These are phyloP conservation scores for Noccaea bulbosa DNA, from an alignment of 345 rosid species.

Conservation along the genomic window DNA sequence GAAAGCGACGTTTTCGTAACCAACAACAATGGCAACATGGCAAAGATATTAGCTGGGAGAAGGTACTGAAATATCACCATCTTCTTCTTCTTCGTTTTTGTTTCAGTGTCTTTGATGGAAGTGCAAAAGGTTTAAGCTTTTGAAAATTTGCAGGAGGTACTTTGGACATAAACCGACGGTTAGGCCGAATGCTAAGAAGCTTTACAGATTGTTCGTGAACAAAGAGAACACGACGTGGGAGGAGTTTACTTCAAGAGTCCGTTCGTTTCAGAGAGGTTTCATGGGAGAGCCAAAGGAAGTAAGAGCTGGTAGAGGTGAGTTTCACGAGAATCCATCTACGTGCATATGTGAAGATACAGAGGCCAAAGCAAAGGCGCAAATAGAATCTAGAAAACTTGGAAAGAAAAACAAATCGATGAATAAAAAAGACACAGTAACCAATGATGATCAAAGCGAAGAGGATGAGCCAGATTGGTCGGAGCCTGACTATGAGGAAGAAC, in stretches of 20 bases:
- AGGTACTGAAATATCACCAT: conserved; percentile 51
- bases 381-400: conserved; percentile 55
- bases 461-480: conserved; percentile 69
- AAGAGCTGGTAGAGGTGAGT: conserved; percentile 94
- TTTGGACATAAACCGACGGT: conserved; percentile 94
- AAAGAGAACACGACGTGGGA: conserved; percentile 84
- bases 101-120: conserved; percentile 18
- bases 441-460: conserved; percentile 50
- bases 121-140: conserved; percentile 20
- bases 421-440: conserved; percentile 52
- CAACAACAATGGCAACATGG: conserved; percentile 99
- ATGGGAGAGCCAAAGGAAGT: conserved; percentile 97
- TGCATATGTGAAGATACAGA: conserved; percentile 87
- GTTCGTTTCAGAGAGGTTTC: conserved; percentile 81
- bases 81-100: background rate
- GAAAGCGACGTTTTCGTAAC: conserved; percentile 96
- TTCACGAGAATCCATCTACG: conserved; percentile 92
- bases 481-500: conserved; percentile 70
- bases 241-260: conserved; percentile 73
- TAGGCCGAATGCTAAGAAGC: conserved; percentile 93
- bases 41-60: conserved; percentile 86
- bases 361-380: conserved; percentile 57
- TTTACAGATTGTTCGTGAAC: conserved; percentile 68
- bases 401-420: conserved; percentile 44
- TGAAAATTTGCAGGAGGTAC: conserved; percentile 66